Evolutionary conservation across 2,329 filamentous ascomycete species (phyloP).

Genomic region (Beauveria rudraprayagi): DNA sequence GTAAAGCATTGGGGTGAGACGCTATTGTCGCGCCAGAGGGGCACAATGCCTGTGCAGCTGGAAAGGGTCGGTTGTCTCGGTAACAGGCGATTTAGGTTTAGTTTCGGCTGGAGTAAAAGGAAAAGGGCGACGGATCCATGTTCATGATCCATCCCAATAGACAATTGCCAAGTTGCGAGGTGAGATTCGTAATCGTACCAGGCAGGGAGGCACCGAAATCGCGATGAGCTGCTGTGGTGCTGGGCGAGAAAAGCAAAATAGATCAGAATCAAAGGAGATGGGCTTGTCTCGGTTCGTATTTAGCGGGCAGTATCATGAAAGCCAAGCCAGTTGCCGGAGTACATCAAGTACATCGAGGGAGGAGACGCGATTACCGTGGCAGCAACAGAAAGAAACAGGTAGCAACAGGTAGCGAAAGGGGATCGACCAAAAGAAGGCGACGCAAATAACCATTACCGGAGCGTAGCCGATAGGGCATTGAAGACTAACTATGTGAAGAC

Average conservation of each 20-base stretch:
- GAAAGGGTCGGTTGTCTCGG: not conserved
- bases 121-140: not conserved
- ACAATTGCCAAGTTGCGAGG: not conserved
- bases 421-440: not conserved
- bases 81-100: conserved; percentile 1
- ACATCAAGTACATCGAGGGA: no score
- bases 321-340: no score
- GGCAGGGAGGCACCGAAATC: not conserved
- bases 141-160: not conserved
- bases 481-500: no score
- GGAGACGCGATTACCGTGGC: no score
- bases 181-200: not conserved
- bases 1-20: not conserved
- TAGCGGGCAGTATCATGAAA: no score
- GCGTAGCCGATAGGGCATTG: not conserved
- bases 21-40: not conserved
- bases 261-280: no score
- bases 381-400: not conserved
- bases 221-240: not conserved
- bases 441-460: not conserved
- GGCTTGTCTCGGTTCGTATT: not conserved
- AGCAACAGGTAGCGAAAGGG: not conserved
- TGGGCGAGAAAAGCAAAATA: not conserved
- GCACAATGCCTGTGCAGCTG: not conserved
- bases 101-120: not conserved